Base-by-base conservation (phyloP, 1,284 basidiomycete species). In the Irpex rosettiformis region DNA sequence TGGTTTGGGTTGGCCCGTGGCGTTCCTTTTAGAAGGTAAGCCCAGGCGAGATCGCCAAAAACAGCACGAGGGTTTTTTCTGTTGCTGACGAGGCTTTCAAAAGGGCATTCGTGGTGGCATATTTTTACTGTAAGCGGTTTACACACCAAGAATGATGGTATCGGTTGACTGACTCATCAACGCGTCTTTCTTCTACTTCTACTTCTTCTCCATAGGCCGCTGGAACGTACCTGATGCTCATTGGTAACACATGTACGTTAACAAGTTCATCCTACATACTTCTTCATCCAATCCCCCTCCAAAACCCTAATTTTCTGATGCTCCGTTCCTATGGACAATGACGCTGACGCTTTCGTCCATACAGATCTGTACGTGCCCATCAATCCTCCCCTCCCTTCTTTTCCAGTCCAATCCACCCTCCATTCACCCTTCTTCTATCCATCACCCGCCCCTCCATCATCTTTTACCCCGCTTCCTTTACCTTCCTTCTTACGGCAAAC, bases 21-120 rank as follows among this genome's bases (percentile, higher is more conserved):
- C 86, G 1, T 89, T 89, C 65, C 59, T 87, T 16, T 70, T 89
- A 13, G 86, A 89, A 74, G 85, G 84, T 77, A 57, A 33, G 71
- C 57, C n/a, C n/a, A n/a, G n/a, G n/a, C n/a, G n/a, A n/a, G n/a
- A n/a, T n/a, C n/a, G n/a, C n/a, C n/a, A n/a, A n/a, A n/a, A 18
- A 5, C 13, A 43, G 22, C 49, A 25, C 18, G 28, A 5, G n/a
- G n/a, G 10, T 24, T 37, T 10, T 56, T 27, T 42, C 10, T 16
- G 21, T 18, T 24, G 13, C 13, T 16, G 10, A 57, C 25, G 42
- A 52, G 33, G n/a, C 2, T 53, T 47, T 13, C 24, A 58, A 6
- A 49, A 84, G 83, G 84, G 7, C 86, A 89, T 65, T 80, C 85
- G 1, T 88, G 86, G 86, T 89, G 86, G 86, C 86, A 89, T 70